Percentiles rank a stretch among this genome's conserved stretches.
These are phyloP conservation scores for Magnusiomyces sp. DNA, from an alignment of 1,139 yeast genomes.

Conservation along the genomic window DNA sequence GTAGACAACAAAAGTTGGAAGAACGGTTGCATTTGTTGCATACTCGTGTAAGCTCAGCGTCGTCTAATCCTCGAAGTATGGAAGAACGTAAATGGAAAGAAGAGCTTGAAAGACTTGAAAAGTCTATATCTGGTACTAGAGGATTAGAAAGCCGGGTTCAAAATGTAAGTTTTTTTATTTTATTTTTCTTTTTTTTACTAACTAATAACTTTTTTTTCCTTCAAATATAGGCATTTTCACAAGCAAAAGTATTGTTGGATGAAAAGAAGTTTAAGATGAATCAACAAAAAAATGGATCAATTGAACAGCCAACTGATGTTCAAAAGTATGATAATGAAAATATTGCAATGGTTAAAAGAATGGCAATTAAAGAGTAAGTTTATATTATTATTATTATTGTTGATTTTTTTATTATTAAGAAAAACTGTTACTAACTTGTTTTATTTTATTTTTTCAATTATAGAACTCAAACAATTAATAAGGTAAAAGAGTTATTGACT, in stretches of 20 bases:
- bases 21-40: conserved; percentile 30
- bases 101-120: conserved; percentile 33
- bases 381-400: background rate
- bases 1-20: conserved; percentile 30
- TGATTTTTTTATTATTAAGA: background rate
- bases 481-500: background rate
- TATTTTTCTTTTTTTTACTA: background rate
- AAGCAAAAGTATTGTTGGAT: background rate
- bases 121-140: conserved; percentile 14
- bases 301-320: too few species aligned
- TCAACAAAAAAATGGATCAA: too few species aligned
- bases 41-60: conserved; percentile 22
- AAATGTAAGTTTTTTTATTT: conserved; percentile 4
- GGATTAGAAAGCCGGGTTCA: conserved; percentile 21
- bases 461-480: background rate
- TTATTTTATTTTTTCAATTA: conserved; percentile 1
- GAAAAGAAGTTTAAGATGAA: background rate
- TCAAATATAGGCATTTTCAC: background rate
- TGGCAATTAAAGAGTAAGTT: background rate
- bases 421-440: background rate
- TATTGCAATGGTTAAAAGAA: background rate
- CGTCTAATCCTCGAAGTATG: conserved; percentile 29
- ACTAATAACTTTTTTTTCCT: background rate
- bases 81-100: conserved; percentile 40
- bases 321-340: too few species aligned